These are phyloP conservation scores for Podospora tetraspora DNA, from an alignment of 495 filamentous ascomycete species.

Conservation along the genomic window DNA sequence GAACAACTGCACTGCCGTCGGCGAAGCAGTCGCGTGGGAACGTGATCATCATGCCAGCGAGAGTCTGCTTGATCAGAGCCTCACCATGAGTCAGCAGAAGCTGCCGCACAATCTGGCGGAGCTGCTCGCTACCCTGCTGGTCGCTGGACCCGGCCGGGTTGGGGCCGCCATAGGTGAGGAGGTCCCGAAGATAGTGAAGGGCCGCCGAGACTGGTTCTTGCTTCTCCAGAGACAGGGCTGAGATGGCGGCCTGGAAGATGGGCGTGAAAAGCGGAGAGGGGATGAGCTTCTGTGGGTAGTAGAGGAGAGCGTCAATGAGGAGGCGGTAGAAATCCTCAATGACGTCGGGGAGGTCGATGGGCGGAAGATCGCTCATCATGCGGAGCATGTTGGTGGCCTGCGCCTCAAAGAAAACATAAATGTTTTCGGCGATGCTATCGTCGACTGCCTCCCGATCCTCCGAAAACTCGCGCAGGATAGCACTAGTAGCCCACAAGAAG, in stretches of 20 bases:
- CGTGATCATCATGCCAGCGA: slow-evolving; percentile 98
- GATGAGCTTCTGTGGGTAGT: slow-evolving; percentile 79
- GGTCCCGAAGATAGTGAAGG: slow-evolving; percentile 88
- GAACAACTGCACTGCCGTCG: slow-evolving; percentile 85
- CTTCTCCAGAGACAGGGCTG: slow-evolving; percentile 80
- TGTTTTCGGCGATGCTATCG: slow-evolving; percentile 71
- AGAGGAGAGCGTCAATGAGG: slow-evolving; percentile 81
- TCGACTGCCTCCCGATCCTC: slow-evolving; percentile 83
- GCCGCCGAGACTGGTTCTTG: slow-evolving; percentile 84
- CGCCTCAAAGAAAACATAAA: slow-evolving; percentile 91
- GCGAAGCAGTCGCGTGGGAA: slow-evolving; percentile 94
- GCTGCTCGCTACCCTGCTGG: slow-evolving; percentile 42
- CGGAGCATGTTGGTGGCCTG: slow-evolving; percentile 84
- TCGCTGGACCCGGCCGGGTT: slow-evolving; percentile 70
- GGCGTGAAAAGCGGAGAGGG: slow-evolving; percentile 68
- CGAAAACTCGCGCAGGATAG: slow-evolving; percentile 91
- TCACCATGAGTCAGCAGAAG: slow-evolving; percentile 70
- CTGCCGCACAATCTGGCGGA: slow-evolving; percentile 65
- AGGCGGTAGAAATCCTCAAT: slow-evolving; percentile 99
- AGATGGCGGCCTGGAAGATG: slow-evolving; percentile 80
- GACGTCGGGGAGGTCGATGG: slow-evolving; percentile 88
- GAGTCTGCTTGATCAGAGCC: slow-evolving; percentile 70
- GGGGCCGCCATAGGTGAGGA: slow-evolving; percentile 79
- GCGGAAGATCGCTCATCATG: slow-evolving; percentile 77
- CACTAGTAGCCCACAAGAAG: slow-evolving; percentile 94